Evolutionary conservation across 2,329 filamentous ascomycete genomes (phyloP).

Genomic region (Curvularia sp.): DNA sequence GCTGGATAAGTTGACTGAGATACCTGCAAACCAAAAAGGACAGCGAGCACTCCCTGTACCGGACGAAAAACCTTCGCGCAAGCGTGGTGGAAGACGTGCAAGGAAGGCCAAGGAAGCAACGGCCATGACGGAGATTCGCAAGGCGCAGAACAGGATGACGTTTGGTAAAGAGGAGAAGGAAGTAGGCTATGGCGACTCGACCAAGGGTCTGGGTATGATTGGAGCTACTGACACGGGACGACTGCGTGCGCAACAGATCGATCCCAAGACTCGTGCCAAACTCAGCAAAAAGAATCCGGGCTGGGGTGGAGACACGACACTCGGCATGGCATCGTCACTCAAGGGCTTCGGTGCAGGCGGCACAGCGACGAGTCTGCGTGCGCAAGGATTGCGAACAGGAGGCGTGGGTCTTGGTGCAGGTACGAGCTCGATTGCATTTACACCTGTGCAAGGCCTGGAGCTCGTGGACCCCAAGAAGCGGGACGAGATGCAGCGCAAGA

Average conservation of each 20-base stretch:
- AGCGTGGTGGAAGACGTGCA: constrained; percentile 87
- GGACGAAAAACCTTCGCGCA: constrained; percentile 92
- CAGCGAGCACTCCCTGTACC: constrained; percentile 82
- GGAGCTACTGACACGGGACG: constrained; percentile 87
- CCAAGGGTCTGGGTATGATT: constrained; percentile 93
- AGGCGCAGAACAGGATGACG: constrained; percentile 93
- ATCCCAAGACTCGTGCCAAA: constrained; percentile 91
- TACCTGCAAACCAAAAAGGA: constrained; percentile 85
- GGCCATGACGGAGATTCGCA: constrained; percentile 94
- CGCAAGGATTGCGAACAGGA: constrained; percentile 78
- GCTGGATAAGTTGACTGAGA: constrained; percentile 90
- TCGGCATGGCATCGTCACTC: constrained; percentile 68
- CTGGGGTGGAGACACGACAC: constrained; percentile 77
- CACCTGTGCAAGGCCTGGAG: constrained; percentile 91
- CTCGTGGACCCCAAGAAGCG: constrained; percentile 92
- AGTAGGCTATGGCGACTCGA: constrained; percentile 87
- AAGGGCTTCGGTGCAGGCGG: constrained; percentile 75
- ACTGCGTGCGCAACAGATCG: constrained; percentile 86
- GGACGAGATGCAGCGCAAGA: constrained; percentile 85
- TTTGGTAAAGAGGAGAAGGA: constrained; percentile 97
- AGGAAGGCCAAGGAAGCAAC: constrained; percentile 95
- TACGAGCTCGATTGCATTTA: constrained; percentile 89
- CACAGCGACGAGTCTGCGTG: constrained; percentile 73
- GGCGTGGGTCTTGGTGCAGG: constrained; percentile 77
- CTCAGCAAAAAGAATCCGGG: constrained; percentile 94